Conservation (phyloP, 1,284 basidiomycete genomes). For the Papiliotrema terrestris region DNA sequence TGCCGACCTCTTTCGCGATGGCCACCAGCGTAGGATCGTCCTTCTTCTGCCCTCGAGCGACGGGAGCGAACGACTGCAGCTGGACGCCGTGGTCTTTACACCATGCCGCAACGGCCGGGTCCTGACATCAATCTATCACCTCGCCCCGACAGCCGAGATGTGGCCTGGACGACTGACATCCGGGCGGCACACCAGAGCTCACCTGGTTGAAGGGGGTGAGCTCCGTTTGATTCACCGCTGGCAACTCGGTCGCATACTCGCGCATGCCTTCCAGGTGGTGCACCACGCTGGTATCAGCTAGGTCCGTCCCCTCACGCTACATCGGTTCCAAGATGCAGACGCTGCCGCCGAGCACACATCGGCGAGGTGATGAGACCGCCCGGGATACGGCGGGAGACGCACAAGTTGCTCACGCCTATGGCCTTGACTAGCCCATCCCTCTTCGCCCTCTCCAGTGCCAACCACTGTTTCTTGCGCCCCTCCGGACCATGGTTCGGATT, state of each 20-base stretch:
- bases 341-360: too few relatives aligned
- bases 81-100: neutral
- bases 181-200: too few relatives aligned
- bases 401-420: too few relatives aligned
- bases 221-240: conserved; percentile 11
- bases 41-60: conserved; percentile 5
- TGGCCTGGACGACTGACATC: too few relatives aligned
- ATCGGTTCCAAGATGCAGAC: conserved; percentile 19
- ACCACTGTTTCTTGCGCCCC: conserved; percentile 10
- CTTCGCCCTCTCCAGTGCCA: conserved; percentile 6
- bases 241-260: conserved; percentile 1
- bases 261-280: conserved; percentile 6
- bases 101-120: neutral
- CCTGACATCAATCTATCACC: too few relatives aligned
- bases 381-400: too few relatives aligned
- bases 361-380: too few relatives aligned
- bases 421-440: conserved; percentile 7
- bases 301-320: conserved; percentile 13
- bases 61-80: conserved; percentile 7
- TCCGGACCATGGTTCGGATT: conserved; percentile 6
- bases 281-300: neutral
- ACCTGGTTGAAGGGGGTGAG: conserved; percentile 8
- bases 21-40: conserved; percentile 3
- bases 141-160: too few relatives aligned
- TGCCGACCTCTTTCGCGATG: conserved; percentile 8